These are phyloP conservation scores for Crithidia sp. DNA, from an alignment of 208 protist species.

Conservation along the genomic window DNA sequence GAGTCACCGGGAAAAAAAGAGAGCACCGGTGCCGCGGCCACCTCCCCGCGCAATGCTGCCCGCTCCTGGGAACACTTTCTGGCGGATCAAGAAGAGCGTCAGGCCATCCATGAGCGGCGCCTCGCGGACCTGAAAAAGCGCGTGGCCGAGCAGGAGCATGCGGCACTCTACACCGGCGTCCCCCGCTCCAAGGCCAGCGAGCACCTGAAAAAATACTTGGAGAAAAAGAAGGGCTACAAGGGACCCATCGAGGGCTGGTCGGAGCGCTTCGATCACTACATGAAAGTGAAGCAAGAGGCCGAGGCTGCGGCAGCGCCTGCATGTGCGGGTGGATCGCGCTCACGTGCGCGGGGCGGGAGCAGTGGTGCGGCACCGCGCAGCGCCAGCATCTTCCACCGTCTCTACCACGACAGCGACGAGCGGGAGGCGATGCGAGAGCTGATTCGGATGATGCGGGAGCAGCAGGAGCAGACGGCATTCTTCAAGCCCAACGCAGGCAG, in stretches of 20 bases:
- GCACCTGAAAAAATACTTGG: slow-evolving; percentile 38
- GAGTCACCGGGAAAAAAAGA: not conserved
- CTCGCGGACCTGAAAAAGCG: slow-evolving; percentile 29
- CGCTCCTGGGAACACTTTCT: slow-evolving; percentile 14
- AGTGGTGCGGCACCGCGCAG: not conserved
- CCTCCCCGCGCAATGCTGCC: not conserved
- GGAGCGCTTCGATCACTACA: slow-evolving; percentile 41
- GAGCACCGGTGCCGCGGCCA: not conserved
- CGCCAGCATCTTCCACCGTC: slow-evolving; percentile 38
- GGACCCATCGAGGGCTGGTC: slow-evolving; percentile 50
- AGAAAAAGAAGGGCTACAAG: slow-evolving; percentile 48
- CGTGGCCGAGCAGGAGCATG: slow-evolving; percentile 22
- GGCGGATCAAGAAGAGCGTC: slow-evolving; percentile 12
- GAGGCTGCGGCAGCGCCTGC: not conserved
- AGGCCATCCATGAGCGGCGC: not conserved
- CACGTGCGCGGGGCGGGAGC: not conserved
- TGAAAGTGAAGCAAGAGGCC: slow-evolving; percentile 26
- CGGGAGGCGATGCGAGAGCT: slow-evolving; percentile 34
- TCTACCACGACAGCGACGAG: slow-evolving; percentile 42
- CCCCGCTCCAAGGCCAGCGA: slow-evolving; percentile 27
- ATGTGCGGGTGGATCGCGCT: not conserved
- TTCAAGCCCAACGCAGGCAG: slow-evolving; percentile 22
- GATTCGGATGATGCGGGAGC: slow-evolving; percentile 36
- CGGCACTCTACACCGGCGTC: slow-evolving; percentile 6
- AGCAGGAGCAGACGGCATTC: slow-evolving; percentile 34